phyloP scores from a whole-genome alignment of 2,329 filamentous ascomycete species.

The Xylaria multiplex region DNA sequence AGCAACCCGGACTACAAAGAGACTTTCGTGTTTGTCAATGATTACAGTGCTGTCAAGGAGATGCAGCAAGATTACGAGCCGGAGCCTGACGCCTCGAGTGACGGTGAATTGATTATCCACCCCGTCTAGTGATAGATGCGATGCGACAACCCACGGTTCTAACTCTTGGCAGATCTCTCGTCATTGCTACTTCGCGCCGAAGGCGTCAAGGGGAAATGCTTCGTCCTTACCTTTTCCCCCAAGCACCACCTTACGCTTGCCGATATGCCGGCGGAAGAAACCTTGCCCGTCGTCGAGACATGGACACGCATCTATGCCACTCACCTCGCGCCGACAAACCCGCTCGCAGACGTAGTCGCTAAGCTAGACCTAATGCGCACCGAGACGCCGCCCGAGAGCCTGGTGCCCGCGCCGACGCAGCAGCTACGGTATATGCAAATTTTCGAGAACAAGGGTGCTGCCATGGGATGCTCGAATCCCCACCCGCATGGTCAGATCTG shows the following conservation, averaged over 20 bases:
- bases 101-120: constrained; percentile 46
- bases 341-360: constrained; percentile 61
- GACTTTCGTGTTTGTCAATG: constrained; percentile 96
- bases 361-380: constrained; percentile 53
- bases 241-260: constrained; percentile 92
- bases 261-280: constrained; percentile 81
- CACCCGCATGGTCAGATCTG: constrained; percentile 97
- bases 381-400: constrained; percentile 51
- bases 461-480: constrained; percentile 98
- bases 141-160: neutral
- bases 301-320: constrained; percentile 92
- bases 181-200: constrained; percentile 82
- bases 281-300: constrained; percentile 83
- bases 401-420: constrained; percentile 66
- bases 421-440: constrained; percentile 99
- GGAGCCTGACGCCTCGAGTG: constrained; percentile 51
- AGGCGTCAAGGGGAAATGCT: constrained; percentile 93
- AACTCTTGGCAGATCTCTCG: constrained; percentile 67
- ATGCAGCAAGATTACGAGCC: constrained; percentile 80
- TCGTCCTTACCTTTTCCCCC: constrained; percentile 93
- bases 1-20: constrained; percentile 84
- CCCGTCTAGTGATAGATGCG: neutral
- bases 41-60: constrained; percentile 97
- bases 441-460: constrained; percentile 97
- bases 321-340: constrained; percentile 78